Conservation (phyloP, 164 flowering plant species). For the Litsea cubeba region DNA sequence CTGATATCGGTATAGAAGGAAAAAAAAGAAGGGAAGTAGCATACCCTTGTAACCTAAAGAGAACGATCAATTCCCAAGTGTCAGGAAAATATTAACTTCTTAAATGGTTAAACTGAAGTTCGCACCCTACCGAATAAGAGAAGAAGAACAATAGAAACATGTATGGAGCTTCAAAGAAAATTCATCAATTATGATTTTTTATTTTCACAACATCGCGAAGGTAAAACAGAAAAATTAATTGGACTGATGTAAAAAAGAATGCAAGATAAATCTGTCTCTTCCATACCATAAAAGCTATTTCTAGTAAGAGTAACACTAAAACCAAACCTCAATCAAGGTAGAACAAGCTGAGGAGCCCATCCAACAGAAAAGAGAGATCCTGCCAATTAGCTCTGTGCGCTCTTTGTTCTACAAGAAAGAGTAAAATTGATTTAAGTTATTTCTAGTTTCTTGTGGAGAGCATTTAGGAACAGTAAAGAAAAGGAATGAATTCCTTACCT, state of each 20-base stretch:
- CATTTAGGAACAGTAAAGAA: background rate
- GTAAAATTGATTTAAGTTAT: background rate
- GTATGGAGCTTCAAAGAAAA: no score
- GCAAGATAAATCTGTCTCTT: background rate
- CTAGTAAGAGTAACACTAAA: background rate
- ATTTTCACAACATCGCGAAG: no score
- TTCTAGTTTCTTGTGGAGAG: background rate
- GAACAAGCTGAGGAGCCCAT: conserved; percentile 81
- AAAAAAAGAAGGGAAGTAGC: no score
- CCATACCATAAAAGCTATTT: background rate
- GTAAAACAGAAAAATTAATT: no score
- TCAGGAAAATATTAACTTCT: no score
- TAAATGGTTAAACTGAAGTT: no score
- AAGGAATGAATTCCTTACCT: conserved; percentile 24
- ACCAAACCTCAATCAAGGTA: conserved; percentile 76
- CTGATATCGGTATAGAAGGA: background rate
- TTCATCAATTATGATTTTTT: no score
- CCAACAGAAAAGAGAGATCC: conserved; percentile 95
- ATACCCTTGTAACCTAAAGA: no score
- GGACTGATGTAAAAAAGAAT: background rate
- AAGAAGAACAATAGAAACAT: no score
- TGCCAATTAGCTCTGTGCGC: conserved; percentile 74
- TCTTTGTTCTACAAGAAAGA: conserved; percentile 66
- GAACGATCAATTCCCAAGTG: no score
- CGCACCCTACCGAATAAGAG: no score